Percentiles rank a stretch among this genome's conserved stretches.
These are phyloP conservation scores for Phytophthora cactorum DNA, from an alignment of 352 stramenopile genomes.

Conservation along the genomic window DNA sequence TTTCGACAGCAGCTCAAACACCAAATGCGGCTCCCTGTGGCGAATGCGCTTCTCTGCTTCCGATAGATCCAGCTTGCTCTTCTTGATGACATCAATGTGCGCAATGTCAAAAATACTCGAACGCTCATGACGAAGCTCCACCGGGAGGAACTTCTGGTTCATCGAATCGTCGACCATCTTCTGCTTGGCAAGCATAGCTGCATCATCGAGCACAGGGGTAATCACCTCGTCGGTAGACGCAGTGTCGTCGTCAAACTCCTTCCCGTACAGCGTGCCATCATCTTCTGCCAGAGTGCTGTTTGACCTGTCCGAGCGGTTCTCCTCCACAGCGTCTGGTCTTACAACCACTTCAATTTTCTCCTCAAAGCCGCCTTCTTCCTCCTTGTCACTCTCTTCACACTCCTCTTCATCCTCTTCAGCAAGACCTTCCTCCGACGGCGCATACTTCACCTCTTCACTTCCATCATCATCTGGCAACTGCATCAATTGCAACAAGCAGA, in stretches of 20 bases:
- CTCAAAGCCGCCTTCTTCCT: constrained; percentile 58
- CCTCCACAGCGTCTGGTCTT: constrained; percentile 26
- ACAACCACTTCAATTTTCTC: constrained; percentile 30
- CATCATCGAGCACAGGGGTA: constrained; percentile 59
- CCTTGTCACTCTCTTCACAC: constrained; percentile 58
- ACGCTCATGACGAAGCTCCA: constrained; percentile 62
- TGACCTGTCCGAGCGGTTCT: constrained; percentile 65
- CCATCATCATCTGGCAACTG: constrained; percentile 64
- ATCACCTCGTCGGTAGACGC: constrained; percentile 63
- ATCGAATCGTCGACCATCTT: constrained; percentile 85
- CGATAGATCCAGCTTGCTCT: constrained; percentile 79
- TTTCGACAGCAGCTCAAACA: constrained; percentile 84
- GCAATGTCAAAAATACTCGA: constrained; percentile 71
- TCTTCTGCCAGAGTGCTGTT: constrained; percentile 74
- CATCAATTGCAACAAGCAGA: constrained; percentile 1
- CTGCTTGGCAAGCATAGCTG: constrained; percentile 64
- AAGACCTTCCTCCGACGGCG: constrained; percentile 32
- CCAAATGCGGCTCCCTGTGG: constrained; percentile 80
- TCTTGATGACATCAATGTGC: constrained; percentile 84
- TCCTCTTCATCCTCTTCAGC: constrained; percentile 50
- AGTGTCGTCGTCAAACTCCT: constrained; percentile 69
- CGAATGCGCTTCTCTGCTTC: constrained; percentile 87
- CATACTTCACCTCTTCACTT: constrained; percentile 17
- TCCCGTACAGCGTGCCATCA: constrained; percentile 84
- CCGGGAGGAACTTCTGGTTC: constrained; percentile 82